Percentiles rank a stretch among this genome's conserved stretches.
Evolutionary conservation across 176 grass and related monocot species (phyloP).

Genomic region (Aegilops bicornis): DNA sequence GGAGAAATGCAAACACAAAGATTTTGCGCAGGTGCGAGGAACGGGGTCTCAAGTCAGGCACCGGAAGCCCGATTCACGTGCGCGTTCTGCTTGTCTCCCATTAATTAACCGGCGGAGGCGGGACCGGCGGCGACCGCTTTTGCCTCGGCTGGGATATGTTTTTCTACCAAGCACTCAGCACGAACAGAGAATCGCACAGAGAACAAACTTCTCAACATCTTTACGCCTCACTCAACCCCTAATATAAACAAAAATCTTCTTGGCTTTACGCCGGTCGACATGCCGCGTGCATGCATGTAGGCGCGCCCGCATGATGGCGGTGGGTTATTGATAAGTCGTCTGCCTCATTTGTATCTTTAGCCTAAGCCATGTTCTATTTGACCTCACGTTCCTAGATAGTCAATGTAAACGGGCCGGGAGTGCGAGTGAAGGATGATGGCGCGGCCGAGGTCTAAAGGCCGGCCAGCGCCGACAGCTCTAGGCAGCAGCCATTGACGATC

Average conservation of each 20-base stretch:
- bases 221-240: neutral
- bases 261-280: conserved; percentile 3
- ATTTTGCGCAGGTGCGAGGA: neutral
- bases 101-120: neutral
- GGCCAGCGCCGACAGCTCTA: neutral
- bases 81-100: neutral
- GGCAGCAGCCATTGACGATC: neutral
- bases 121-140: neutral
- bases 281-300: neutral
- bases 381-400: neutral
- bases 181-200: neutral
- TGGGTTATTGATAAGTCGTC: neutral
- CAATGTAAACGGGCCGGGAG: neutral
- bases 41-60: neutral
- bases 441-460: neutral
- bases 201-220: neutral
- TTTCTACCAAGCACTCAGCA: neutral
- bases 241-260: neutral
- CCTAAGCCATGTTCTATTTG: neutral
- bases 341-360: neutral
- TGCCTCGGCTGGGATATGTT: neutral
- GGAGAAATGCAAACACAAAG: too few relatives aligned
- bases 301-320: neutral
- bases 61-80: neutral
- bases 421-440: too few relatives aligned